These are phyloP conservation scores for Suhomyces atakaporum DNA, from an alignment of 1,139 yeast species.

Conservation along the genomic window DNA sequence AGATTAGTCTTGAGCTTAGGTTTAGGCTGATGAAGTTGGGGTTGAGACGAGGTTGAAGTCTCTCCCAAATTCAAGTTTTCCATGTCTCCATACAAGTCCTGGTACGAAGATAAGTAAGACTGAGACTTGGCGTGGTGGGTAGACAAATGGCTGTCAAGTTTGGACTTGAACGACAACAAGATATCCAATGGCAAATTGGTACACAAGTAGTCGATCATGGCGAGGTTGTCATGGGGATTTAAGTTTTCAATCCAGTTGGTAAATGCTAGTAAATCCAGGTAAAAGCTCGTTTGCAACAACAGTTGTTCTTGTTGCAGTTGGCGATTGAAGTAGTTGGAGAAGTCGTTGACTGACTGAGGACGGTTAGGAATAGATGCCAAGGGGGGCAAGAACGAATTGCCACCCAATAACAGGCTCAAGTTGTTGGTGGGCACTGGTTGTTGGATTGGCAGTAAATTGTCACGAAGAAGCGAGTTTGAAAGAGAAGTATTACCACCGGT, in stretches of 20 bases:
- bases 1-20: constrained; percentile 23
- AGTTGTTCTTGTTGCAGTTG: constrained; percentile 22
- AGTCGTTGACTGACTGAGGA: constrained; percentile 49
- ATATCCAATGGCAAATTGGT: constrained; percentile 50
- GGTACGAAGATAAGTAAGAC: constrained; percentile 16
- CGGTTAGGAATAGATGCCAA: constrained; percentile 37
- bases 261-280: constrained; percentile 51
- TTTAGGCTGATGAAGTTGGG: constrained; percentile 39
- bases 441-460: constrained; percentile 26
- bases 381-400: constrained; percentile 20
- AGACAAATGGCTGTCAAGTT: constrained; percentile 37
- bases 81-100: constrained; percentile 30
- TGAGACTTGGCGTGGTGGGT: constrained; percentile 20
- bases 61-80: constrained; percentile 30
- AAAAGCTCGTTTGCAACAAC: constrained; percentile 27
- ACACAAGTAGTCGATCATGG: constrained; percentile 61
- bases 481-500: constrained; percentile 14
- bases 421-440: constrained; percentile 14
- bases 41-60: constrained; percentile 12
- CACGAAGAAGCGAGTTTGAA: constrained; percentile 22
- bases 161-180: constrained; percentile 47
- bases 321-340: constrained; percentile 31
- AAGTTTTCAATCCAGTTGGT: constrained; percentile 63
- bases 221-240: constrained; percentile 55
- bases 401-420: constrained; percentile 17